Base-by-base conservation (phyloP, 2,329 filamentous ascomycete species). In the Hirsutella minnesotensis region DNA sequence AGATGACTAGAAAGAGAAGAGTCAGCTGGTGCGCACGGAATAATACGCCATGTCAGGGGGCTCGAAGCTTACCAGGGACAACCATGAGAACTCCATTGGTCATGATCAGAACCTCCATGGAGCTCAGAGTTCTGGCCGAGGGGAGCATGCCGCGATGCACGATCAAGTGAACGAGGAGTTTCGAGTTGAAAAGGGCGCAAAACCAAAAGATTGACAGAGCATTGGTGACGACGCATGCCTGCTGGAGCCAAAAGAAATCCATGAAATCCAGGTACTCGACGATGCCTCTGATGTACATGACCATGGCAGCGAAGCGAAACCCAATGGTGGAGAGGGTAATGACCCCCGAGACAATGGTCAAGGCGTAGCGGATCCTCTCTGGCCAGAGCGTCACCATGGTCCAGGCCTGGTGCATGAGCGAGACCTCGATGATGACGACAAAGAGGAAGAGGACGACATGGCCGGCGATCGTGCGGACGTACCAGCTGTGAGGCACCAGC, bases 51-150 rank as follows among this genome's bases (percentile, higher is more conserved):
- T 4, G n/a, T 29, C 27, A 29, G 27, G 27, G 27, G 27, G 27
- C 8, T 7, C 13, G 29, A 12, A 31, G 29, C 63, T 38, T 56
- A 75, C 73, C 68, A n/a, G 73, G 73, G 9, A 75, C 54, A 15
- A 75, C 49, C 74, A 77, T 77, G 42, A 78, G 58, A 1, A 75
- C 48, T 10, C 72, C 73, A 31, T 77, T 77, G 39, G 71, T 72
- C 51, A 75, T 69, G 40, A 75, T 63, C 20, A 77, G 60, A 8
- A 74, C 65, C 49, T 78, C 73, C 62, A 77, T 70, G 5, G 71
- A 65, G 0, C 58, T 69, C 33, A 77, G 52, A 0, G 63, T 57
- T 39, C 59, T 59, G 3, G 63, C 56, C 1, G 58, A 58, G 1
- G 66, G 65, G 1, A 77, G 59, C 7, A 77, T 54, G 38, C 65